phyloP scores from a whole-genome alignment of 1,284 basidiomycete genomes.

The Apiotrichum laibachii region DNA sequence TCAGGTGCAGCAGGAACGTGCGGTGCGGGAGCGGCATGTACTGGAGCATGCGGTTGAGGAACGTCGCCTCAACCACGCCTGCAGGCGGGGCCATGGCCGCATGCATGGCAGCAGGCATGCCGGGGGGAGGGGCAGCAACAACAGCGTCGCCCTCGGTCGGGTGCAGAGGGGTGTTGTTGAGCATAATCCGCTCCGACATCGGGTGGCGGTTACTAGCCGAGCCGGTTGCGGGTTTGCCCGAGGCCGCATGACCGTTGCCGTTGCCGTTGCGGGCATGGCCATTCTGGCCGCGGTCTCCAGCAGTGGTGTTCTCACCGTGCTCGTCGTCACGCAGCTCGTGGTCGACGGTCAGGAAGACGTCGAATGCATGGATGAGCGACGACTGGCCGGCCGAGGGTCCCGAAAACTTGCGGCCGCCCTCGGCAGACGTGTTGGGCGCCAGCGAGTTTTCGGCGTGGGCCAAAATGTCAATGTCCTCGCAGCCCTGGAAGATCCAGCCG shows the following conservation, averaged over 20 bases:
- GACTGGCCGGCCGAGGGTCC: constrained; percentile 91
- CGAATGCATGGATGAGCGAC: constrained; percentile 80
- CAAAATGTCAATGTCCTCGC: constrained; percentile 57
- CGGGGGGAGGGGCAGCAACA: background rate
- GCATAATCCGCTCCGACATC: constrained; percentile 7
- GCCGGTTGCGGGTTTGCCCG: background rate
- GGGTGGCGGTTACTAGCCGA: constrained; percentile 1
- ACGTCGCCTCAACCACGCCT: constrained; percentile 54
- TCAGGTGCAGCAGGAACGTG: constrained; percentile 77
- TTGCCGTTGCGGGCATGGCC: background rate
- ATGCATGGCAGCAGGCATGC: background rate
- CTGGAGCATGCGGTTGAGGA: constrained; percentile 74
- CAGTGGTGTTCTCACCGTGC: constrained; percentile 1
- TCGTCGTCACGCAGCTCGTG: constrained; percentile 52
- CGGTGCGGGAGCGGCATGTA: constrained; percentile 94
- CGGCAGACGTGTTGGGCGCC: constrained; percentile 23
- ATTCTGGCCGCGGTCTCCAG: background rate
- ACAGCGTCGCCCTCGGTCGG: background rate
- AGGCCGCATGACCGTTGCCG: background rate
- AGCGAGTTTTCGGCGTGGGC: constrained; percentile 51
- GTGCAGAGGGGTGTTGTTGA: constrained; percentile 14
- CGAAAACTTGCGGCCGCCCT: constrained; percentile 59
- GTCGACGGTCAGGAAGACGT: constrained; percentile 76
- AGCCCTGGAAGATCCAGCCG: constrained; percentile 79
- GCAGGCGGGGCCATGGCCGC: constrained; percentile 1